Conservation (phyloP, 192 early-diverging fungal species). For the Podochytrium sp. region DNA sequence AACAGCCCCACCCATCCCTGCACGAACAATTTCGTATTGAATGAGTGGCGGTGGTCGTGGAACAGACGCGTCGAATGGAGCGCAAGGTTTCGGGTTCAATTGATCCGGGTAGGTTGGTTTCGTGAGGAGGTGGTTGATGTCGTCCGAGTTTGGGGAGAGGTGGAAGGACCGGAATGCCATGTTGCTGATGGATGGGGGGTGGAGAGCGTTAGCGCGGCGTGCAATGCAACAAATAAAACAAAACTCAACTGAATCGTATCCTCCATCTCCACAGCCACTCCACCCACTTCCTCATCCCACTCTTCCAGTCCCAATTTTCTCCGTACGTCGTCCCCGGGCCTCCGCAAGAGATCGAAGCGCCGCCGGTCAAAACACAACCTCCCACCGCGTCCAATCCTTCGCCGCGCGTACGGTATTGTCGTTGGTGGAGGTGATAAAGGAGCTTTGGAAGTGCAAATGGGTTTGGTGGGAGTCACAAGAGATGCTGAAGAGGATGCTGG, state of each 20-base stretch:
- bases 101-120: conserved; percentile 33
- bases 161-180: conserved; percentile 31
- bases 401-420: conserved; percentile 18
- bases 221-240: too few relatives aligned
- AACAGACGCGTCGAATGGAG: not conserved
- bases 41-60: too few relatives aligned
- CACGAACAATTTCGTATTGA: conserved; percentile 16
- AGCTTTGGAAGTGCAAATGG: not conserved
- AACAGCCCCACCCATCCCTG: too few relatives aligned
- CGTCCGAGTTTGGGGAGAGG: conserved; percentile 26
- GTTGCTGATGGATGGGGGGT: conserved; percentile 1
- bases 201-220: not conserved
- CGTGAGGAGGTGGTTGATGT: conserved; percentile 28
- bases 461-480: not conserved
- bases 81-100: conserved; percentile 28
- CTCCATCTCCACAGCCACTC: conserved; percentile 8
- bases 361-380: conserved; percentile 75
- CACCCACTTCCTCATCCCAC: not conserved
- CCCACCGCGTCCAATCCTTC: conserved; percentile 78
- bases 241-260: conserved; percentile 29
- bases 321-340: not conserved
- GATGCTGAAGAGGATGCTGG: not conserved
- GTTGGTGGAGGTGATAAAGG: too few relatives aligned
- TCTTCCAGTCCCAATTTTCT: not conserved
- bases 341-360: conserved; percentile 21